Conservation (phyloP, 1,139 yeast species). For the Taphrina flavorubra region DNA sequence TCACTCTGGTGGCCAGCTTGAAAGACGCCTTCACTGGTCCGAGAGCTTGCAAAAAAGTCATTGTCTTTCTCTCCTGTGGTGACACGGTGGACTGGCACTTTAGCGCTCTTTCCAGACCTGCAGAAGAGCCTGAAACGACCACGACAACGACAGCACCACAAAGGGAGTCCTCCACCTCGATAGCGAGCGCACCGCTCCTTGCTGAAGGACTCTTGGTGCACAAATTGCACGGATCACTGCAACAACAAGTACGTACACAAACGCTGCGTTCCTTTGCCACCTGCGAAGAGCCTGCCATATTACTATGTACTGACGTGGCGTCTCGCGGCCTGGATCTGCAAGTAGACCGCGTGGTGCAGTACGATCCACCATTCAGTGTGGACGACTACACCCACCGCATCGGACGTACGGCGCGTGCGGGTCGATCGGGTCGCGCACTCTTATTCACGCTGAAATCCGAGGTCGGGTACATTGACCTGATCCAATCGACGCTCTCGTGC, state of each 20-base stretch:
- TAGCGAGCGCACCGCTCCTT: conserved; percentile 55
- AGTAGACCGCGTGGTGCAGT: conserved; percentile 79
- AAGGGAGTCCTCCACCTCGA: conserved; percentile 48
- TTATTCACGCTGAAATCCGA: conserved; percentile 89
- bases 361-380: conserved; percentile 85
- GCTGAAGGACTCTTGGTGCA: conserved; percentile 61
- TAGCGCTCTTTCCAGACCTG: conserved; percentile 62
- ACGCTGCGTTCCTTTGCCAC: conserved; percentile 72
- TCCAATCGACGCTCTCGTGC: conserved; percentile 19
- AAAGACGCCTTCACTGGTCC: conserved; percentile 46
- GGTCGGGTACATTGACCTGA: conserved; percentile 66
- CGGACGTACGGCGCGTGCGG: conserved; percentile 96
- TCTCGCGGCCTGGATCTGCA: conserved; percentile 92
- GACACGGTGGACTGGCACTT: conserved; percentile 94
- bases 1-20: conserved; percentile 72
- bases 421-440: conserved; percentile 72
- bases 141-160: conserved; percentile 48
- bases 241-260: conserved; percentile 79
- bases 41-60: conserved; percentile 59
- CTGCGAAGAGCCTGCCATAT: conserved; percentile 57
- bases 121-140: conserved; percentile 49
- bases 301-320: conserved; percentile 89
- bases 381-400: conserved; percentile 94
- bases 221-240: conserved; percentile 87
- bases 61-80: conserved; percentile 90